These are phyloP conservation scores for Yarrowia sp. DNA, from an alignment of 805 yeast species.

Conservation along the genomic window DNA sequence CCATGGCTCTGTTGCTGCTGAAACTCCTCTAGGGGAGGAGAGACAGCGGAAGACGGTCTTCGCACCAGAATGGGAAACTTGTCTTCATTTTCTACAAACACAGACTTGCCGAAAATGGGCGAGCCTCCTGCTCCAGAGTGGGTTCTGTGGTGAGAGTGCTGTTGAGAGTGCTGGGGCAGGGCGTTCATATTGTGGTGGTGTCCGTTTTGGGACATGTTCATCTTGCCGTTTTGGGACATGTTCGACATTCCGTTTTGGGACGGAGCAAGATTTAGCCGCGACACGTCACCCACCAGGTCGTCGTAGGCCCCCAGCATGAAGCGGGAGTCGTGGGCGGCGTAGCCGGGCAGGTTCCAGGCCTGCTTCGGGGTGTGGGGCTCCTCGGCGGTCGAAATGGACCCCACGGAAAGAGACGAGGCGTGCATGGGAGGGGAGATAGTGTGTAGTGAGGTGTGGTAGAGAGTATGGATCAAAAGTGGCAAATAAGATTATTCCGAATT, in stretches of 20 bases:
- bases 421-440: conserved; percentile 14
- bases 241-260: conserved; percentile 15
- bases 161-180: too few relatives aligned
- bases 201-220: conserved; percentile 26
- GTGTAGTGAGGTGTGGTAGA: neutral
- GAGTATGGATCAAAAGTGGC: conserved; percentile 30
- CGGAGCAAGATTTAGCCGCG: conserved; percentile 31
- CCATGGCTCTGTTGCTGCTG: neutral
- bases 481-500: conserved; percentile 32
- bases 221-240: conserved; percentile 20
- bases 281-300: conserved; percentile 37
- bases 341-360: conserved; percentile 37
- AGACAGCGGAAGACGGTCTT: conserved; percentile 14
- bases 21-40: conserved; percentile 12
- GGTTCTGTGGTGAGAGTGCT: neutral
- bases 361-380: conserved; percentile 38
- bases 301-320: conserved; percentile 27
- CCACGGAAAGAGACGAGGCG: conserved; percentile 37
- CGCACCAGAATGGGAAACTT: conserved; percentile 33
- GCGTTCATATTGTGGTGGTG: neutral
- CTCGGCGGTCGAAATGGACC: conserved; percentile 34
- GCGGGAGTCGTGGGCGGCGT: conserved; percentile 35
- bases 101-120: conserved; percentile 30
- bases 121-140: conserved; percentile 14
- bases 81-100: conserved; percentile 35